These are phyloP conservation scores for Juglanconis oblonga DNA, from an alignment of 2,329 filamentous ascomycete species.

Conservation along the genomic window DNA sequence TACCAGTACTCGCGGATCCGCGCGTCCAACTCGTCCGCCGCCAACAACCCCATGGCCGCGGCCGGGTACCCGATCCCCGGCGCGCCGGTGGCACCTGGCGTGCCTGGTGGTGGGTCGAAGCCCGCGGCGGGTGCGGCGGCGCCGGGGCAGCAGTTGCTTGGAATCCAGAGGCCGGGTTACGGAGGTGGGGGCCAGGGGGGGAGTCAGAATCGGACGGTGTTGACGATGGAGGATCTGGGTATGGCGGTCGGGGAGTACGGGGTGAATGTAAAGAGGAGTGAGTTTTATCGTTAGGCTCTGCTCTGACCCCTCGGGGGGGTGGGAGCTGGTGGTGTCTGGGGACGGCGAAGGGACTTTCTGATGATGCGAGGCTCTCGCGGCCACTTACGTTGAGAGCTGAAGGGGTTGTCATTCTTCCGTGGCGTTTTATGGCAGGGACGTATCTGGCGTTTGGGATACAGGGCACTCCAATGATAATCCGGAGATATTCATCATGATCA, in stretches of 20 bases:
- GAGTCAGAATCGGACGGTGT: conserved; percentile 84
- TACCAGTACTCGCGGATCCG: conserved; percentile 98
- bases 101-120: neutral
- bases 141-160: conserved; percentile 46
- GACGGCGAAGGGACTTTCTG: neutral
- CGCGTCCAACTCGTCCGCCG: conserved; percentile 80
- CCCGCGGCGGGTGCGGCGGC: conserved; percentile 36
- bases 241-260: conserved; percentile 99
- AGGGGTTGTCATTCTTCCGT: neutral
- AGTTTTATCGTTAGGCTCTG: conserved; percentile 77
- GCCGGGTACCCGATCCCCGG: conserved; percentile 66
- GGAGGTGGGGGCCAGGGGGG: conserved; percentile 87
- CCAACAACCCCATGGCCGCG: conserved; percentile 85
- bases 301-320: too few species aligned
- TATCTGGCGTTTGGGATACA: neutral
- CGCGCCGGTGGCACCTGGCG: conserved; percentile 45
- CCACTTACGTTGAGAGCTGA: neutral
- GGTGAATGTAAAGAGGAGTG: conserved; percentile 93
- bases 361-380: neutral
- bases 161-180: conserved; percentile 74
- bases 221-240: conserved; percentile 97
- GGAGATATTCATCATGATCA: too few species aligned
- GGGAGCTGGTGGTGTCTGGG: too few species aligned
- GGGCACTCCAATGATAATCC: neutral
- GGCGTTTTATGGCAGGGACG: neutral